A percentile compares a stretch with the other conserved stretches of the same genome.
phyloP scores from a whole-genome alignment of 352 stramenopile species.

The Globisporangium recalcitrans region DNA sequence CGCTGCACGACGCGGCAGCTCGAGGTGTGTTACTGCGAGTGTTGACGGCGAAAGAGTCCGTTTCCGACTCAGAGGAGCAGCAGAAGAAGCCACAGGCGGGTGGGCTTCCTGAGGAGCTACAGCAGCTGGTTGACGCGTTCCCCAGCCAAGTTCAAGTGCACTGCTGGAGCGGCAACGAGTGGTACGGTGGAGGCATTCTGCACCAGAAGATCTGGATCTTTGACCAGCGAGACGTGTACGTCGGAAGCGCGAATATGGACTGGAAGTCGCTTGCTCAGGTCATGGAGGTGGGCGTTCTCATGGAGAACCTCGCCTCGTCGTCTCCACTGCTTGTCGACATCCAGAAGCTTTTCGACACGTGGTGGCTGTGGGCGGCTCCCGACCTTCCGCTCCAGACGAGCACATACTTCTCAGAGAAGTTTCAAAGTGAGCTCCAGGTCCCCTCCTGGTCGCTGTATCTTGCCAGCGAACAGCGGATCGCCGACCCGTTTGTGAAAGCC shows the following conservation, averaged over 20 bases:
- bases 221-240: conserved; percentile 55
- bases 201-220: conserved; percentile 85
- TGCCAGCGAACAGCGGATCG: conserved; percentile 19
- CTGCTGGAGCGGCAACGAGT: conserved; percentile 58
- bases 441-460: conserved; percentile 58
- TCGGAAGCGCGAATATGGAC: conserved; percentile 84
- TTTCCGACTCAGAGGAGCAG: conserved; percentile 9
- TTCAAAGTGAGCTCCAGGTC: conserved; percentile 51
- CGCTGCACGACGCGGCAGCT: conserved; percentile 37
- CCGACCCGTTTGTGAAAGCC: conserved; percentile 48
- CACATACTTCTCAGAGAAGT: conserved; percentile 52
- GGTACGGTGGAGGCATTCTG: conserved; percentile 76
- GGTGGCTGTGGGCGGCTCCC: conserved; percentile 56
- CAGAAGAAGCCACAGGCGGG: not conserved
- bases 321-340: conserved; percentile 46
- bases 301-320: conserved; percentile 35
- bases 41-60: conserved; percentile 33
- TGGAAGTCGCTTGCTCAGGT: conserved; percentile 83
- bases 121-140: conserved; percentile 31
- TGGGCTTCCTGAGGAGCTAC: conserved; percentile 50
- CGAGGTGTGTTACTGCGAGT: conserved; percentile 57
- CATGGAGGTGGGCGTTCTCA: conserved; percentile 76
- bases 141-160: conserved; percentile 36
- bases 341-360: conserved; percentile 62
- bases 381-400: conserved; percentile 25